phyloP scores from a whole-genome alignment of 495 filamentous ascomycete genomes.

The Penicillium crystallinum region DNA sequence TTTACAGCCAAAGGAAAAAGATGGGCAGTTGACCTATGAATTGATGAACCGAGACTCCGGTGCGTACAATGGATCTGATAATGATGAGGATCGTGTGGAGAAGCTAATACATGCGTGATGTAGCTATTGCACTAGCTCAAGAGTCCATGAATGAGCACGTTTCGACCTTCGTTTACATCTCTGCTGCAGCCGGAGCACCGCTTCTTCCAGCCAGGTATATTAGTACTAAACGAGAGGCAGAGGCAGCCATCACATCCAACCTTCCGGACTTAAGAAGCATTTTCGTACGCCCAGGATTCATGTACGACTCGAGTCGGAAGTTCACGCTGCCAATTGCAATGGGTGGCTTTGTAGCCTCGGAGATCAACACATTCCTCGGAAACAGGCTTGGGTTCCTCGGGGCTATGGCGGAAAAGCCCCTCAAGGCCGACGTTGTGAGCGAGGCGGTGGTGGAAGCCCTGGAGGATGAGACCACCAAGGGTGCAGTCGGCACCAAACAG shows the following conservation, averaged over 20 bases:
- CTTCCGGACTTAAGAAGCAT: conserved; percentile 72
- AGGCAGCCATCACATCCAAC: conserved; percentile 64
- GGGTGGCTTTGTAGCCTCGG: conserved; percentile 58
- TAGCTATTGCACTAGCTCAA: conserved; percentile 72
- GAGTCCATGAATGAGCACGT: conserved; percentile 63
- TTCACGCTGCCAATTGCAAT: conserved; percentile 83
- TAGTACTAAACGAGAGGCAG: conserved; percentile 85
- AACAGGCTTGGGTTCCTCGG: conserved; percentile 70
- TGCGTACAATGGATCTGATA: conserved; percentile 23
- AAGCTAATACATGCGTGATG: conserved; percentile 17
- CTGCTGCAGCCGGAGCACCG: conserved; percentile 78
- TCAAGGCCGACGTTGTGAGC: conserved; percentile 79
- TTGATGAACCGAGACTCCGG: conserved; percentile 91
- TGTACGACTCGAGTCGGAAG: conserved; percentile 78
- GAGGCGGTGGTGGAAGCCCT: conserved; percentile 80
- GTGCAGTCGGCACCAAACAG: conserved; percentile 60
- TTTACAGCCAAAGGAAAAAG: conserved; percentile 56
- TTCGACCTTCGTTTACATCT: conserved; percentile 75
- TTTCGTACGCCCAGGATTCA: conserved; percentile 79
- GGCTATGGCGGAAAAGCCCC: conserved; percentile 74
- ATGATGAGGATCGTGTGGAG: not conserved
- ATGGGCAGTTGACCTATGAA: conserved; percentile 88
- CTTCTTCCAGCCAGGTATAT: conserved; percentile 83
- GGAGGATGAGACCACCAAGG: conserved; percentile 60
- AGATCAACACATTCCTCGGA: conserved; percentile 68